A percentile compares a stretch with the other conserved stretches of the same genome.
phyloP scores from a whole-genome alignment of 2,329 filamentous ascomycete species.

The Blastomyces parvus region DNA sequence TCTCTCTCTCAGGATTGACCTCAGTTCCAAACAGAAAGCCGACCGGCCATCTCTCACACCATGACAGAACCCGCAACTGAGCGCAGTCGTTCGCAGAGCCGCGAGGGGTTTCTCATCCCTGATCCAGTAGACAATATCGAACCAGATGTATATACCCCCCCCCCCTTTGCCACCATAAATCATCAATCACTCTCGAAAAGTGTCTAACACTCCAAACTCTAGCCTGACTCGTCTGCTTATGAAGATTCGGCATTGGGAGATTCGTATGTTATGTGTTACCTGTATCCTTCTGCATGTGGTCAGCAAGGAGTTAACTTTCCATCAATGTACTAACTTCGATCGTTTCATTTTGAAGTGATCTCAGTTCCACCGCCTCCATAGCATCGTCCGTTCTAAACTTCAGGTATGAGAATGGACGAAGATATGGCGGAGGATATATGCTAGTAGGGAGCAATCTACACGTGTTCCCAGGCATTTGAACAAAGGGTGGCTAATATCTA shows the following conservation, averaged over 20 bases:
- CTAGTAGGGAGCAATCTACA: not conserved
- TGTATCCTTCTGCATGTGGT: not conserved
- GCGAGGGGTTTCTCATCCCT: not conserved
- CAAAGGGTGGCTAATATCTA: not conserved
- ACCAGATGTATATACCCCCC: not conserved
- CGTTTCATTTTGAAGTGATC: not conserved
- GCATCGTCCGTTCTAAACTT: not conserved
- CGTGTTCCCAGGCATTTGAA: not conserved
- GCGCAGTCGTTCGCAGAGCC: not conserved
- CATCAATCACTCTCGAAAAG: not conserved
- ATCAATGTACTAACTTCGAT: not conserved
- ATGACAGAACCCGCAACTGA: not conserved
- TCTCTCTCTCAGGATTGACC: not conserved
- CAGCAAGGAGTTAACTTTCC: not conserved
- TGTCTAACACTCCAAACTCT: not conserved
- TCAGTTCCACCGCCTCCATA: not conserved
- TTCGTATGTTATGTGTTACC: not conserved
- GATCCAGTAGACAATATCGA: not conserved
- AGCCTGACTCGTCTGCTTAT: not conserved
- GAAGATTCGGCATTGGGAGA: not conserved
- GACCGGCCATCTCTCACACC: not conserved
- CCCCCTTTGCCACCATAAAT: not conserved
- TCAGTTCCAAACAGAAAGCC: not conserved
- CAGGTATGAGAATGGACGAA: not conserved
- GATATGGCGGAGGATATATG: not conserved